phyloP scores from a whole-genome alignment of 2,329 filamentous ascomycete genomes.

The Xylariaceae sp. region DNA sequence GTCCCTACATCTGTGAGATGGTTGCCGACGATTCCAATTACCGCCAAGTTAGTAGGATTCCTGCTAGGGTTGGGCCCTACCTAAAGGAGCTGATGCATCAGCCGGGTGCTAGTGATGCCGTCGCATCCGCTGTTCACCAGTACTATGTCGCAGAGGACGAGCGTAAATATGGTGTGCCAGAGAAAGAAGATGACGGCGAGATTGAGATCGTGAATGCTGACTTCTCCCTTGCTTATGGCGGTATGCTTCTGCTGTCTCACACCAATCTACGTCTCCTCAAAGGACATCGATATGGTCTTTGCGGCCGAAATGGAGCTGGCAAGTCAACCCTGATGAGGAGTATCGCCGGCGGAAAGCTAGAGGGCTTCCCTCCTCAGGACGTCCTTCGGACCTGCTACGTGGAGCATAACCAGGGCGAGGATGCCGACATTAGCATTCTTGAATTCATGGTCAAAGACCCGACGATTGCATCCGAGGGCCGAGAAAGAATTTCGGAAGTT shows the following conservation, averaged over 20 bases:
- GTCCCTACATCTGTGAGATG: slow-evolving; percentile 75
- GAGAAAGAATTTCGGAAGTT: slow-evolving; percentile 76
- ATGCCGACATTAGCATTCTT: slow-evolving; percentile 91
- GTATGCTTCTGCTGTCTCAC: slow-evolving; percentile 93
- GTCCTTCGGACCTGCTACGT: slow-evolving; percentile 95
- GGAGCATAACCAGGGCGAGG: slow-evolving; percentile 98
- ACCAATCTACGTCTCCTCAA: slow-evolving; percentile 92
- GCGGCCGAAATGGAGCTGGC: slow-evolving; percentile 92
- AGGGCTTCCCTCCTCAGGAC: slow-evolving; percentile 91
- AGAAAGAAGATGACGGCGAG: slow-evolving; percentile 87
- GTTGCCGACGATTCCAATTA: slow-evolving; percentile 84
- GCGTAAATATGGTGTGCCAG: slow-evolving; percentile 77
- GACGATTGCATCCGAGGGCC: slow-evolving; percentile 72
- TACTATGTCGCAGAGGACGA: slow-evolving; percentile 80
- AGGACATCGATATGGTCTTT: slow-evolving; percentile 95
- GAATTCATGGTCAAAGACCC: slow-evolving; percentile 91
- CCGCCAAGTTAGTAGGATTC: slow-evolving; percentile 71
- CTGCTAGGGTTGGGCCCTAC: slow-evolving; percentile 67
- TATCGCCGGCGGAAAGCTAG: slow-evolving; percentile 91
- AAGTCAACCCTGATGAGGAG: slow-evolving; percentile 99
- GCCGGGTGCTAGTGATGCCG: slow-evolving; percentile 54
- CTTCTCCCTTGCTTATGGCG: slow-evolving; percentile 95
- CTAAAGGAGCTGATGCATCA: slow-evolving; percentile 65
- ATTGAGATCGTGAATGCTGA: slow-evolving; percentile 95
- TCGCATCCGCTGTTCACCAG: slow-evolving; percentile 70